These are phyloP conservation scores for Medicago arabica DNA, from an alignment of 306 rosid species.

Conservation along the genomic window DNA sequence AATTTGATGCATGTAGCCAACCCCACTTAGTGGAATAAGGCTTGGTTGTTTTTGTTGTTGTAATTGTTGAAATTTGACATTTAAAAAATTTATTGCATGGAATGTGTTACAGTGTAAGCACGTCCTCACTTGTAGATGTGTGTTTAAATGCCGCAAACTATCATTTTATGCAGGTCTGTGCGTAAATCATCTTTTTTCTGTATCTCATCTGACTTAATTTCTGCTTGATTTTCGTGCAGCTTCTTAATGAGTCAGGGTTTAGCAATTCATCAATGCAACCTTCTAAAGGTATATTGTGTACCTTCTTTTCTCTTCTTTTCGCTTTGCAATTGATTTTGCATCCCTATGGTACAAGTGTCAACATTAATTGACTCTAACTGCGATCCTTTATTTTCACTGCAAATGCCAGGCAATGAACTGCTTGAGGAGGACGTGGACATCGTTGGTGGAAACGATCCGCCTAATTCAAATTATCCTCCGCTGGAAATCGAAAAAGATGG, in stretches of 20 bases:
- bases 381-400: slow-evolving; percentile 27
- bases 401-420: slow-evolving; percentile 69
- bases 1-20: no score
- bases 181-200: neutral
- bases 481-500: slow-evolving; percentile 80
- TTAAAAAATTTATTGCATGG: neutral
- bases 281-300: slow-evolving; percentile 60
- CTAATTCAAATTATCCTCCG: slow-evolving; percentile 78
- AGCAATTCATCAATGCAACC: slow-evolving; percentile 80
- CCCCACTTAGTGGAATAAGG: no score
- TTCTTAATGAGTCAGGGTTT: slow-evolving; percentile 71
- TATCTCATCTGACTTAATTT: slow-evolving; percentile 18
- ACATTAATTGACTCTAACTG: neutral
- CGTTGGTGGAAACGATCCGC: slow-evolving; percentile 88
- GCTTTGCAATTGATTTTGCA: neutral
- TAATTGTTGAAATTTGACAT: neutral
- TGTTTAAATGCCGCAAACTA: neutral
- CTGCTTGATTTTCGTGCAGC: slow-evolving; percentile 54
- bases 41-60: no score
- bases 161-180: neutral
- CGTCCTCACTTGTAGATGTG: neutral
- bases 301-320: no score
- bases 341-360: neutral
- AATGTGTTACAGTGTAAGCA: slow-evolving; percentile 10
- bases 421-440: slow-evolving; percentile 91